Percentiles rank a stretch among this genome's conserved stretches.
These are phyloP conservation scores for Lepidium didymum DNA, from an alignment of 345 rosid species.

Conservation along the genomic window DNA sequence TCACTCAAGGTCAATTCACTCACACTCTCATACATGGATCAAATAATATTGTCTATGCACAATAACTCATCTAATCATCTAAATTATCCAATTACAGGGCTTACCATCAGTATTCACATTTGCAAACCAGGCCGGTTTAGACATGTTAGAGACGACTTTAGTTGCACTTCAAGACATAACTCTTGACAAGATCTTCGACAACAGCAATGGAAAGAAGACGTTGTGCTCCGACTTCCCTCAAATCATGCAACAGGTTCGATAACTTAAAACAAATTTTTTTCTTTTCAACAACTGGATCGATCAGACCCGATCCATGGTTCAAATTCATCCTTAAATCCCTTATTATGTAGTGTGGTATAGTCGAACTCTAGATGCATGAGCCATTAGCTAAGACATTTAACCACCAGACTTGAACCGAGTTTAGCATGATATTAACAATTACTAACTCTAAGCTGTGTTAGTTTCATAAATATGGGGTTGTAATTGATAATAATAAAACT, in stretches of 20 bases:
- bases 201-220: constrained; percentile 54
- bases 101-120: constrained; percentile 68
- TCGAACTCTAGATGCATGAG: too few relatives aligned
- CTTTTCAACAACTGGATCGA: too few relatives aligned
- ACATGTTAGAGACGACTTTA: constrained; percentile 95
- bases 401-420: too few relatives aligned
- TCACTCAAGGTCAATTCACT: constrained; percentile 53
- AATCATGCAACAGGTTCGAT: constrained; percentile 80
- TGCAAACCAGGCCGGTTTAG: constrained; percentile 94
- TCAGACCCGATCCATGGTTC: too few relatives aligned
- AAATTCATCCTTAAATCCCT: too few relatives aligned
- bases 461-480: background rate
- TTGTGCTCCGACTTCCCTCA: constrained; percentile 72
- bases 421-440: too few relatives aligned
- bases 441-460: background rate
- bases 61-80: background rate
- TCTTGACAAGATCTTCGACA: constrained; percentile 69
- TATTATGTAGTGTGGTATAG: too few relatives aligned
- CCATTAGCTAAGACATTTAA: too few relatives aligned
- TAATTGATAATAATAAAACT: background rate
- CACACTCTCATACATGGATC: background rate
- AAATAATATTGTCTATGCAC: background rate
- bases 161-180: constrained; percentile 75
- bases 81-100: constrained; percentile 33
- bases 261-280: too few relatives aligned